A percentile compares a stretch with the other conserved stretches of the same genome.
phyloP scores from a whole-genome alignment of 257 asterid species.

The Primulina huaijiensis region DNA sequence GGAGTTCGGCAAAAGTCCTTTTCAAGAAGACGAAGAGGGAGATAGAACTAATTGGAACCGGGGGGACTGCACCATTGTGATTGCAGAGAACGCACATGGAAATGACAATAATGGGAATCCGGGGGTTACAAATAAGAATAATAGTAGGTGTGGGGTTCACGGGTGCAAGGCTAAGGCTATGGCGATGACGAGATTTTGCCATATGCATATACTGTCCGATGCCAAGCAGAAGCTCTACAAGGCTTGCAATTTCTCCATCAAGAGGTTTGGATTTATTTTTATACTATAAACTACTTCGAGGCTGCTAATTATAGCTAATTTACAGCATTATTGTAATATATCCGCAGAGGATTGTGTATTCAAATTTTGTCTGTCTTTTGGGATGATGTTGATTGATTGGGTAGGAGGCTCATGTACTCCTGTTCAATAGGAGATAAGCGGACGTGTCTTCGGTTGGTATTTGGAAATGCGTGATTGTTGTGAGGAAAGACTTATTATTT shows the following conservation, averaged over 20 bases:
- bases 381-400: background rate
- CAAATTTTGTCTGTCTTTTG: background rate
- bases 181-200: constrained; percentile 61
- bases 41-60: constrained; percentile 18
- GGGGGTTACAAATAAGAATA: constrained; percentile 12
- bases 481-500: background rate
- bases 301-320: background rate
- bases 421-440: background rate
- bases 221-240: constrained; percentile 77
- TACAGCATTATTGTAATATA: background rate
- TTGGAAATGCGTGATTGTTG: background rate
- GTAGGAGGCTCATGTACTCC: background rate
- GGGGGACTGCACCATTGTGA: constrained; percentile 8
- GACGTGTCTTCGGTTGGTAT: background rate
- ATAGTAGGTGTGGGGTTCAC: constrained; percentile 39
- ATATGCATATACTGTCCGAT: constrained; percentile 71
- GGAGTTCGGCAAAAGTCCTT: constrained; percentile 54
- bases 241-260: constrained; percentile 66
- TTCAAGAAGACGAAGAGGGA: constrained; percentile 37
- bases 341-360: background rate
- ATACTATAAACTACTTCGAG: background rate
- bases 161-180: constrained; percentile 58
- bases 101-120: constrained; percentile 4
- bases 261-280: constrained; percentile 48
- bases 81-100: constrained; percentile 16